Evolutionary conservation across 2,329 filamentous ascomycete genomes (phyloP).

Genomic region (Zasmidium cellare): DNA sequence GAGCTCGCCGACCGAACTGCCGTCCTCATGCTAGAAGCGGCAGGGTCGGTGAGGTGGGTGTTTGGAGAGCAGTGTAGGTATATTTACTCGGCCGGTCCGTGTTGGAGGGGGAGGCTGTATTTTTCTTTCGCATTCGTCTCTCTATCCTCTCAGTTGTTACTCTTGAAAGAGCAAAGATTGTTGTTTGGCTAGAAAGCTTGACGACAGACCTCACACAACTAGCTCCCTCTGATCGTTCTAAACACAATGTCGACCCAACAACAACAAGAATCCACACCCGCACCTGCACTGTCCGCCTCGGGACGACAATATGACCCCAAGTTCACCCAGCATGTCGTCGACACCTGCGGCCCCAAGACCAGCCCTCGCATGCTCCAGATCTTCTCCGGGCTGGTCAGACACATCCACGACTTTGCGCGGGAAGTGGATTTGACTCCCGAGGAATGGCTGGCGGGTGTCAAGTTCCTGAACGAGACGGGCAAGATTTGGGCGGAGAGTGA

Average conservation of each 20-base stretch:
- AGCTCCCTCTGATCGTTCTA: not conserved
- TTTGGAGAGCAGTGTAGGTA: constrained; percentile 1
- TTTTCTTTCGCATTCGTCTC: no score
- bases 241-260: constrained; percentile 8
- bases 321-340: constrained; percentile 73
- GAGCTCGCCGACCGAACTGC: constrained; percentile 11
- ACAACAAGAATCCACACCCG: not conserved
- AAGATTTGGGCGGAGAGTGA: constrained; percentile 59
- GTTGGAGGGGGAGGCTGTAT: no score
- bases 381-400: constrained; percentile 63
- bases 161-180: not conserved
- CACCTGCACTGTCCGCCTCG: not conserved
- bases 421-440: constrained; percentile 75
- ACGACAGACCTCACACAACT: not conserved
- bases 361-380: constrained; percentile 64
- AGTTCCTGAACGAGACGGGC: constrained; percentile 73
- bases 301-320: constrained; percentile 65
- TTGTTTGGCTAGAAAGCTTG: not conserved
- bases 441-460: constrained; percentile 74
- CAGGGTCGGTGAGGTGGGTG: not conserved
- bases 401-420: constrained; percentile 76
- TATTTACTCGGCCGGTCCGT: not conserved
- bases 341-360: constrained; percentile 70
- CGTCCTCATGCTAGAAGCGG: not conserved
- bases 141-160: no score